Conservation (phyloP, 352 stramenopile genomes). For the Globisporangium paroecandrum region DNA sequence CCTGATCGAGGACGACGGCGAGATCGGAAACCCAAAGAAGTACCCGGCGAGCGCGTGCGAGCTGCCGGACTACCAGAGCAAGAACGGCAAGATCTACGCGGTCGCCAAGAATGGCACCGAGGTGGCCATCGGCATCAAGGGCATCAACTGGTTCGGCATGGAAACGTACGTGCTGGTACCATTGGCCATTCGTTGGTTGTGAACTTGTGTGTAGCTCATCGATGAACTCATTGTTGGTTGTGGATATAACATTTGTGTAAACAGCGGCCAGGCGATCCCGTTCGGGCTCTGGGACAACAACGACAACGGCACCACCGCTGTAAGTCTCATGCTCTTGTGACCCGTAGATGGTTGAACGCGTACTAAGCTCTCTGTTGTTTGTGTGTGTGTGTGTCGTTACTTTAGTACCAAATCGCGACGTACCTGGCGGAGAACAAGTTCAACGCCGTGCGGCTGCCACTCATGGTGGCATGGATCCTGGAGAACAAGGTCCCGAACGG, state of each 20-base stretch:
- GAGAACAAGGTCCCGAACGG: conserved; percentile 50
- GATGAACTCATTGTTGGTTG: background rate
- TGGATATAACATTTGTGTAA: background rate
- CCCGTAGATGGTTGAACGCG: too few relatives aligned
- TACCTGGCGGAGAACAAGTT: conserved; percentile 77
- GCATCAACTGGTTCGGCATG: conserved; percentile 80
- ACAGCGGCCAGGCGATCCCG: conserved; percentile 49
- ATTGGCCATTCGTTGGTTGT: background rate
- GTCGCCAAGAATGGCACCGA: conserved; percentile 52
- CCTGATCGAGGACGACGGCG: conserved; percentile 57
- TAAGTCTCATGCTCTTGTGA: conserved; percentile 16
- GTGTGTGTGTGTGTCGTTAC: too few relatives aligned
- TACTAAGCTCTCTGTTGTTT: too few relatives aligned
- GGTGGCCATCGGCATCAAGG: conserved; percentile 62
- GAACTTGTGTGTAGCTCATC: background rate
- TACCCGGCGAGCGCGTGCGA: conserved; percentile 63
- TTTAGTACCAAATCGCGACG: conserved; percentile 61
- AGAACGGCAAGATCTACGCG: conserved; percentile 58
- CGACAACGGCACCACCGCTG: conserved; percentile 64
- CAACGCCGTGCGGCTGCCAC: conserved; percentile 66
- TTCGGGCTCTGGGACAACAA: conserved; percentile 70
- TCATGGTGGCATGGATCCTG: conserved; percentile 59
- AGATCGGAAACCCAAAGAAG: conserved; percentile 65
- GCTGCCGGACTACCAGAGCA: conserved; percentile 68
- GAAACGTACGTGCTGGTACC: conserved; percentile 36